A percentile compares a stretch with the other conserved stretches of the same genome.
These are phyloP conservation scores for Farysia itapuensis DNA, from an alignment of 1,284 basidiomycete genomes.

Conservation along the genomic window DNA sequence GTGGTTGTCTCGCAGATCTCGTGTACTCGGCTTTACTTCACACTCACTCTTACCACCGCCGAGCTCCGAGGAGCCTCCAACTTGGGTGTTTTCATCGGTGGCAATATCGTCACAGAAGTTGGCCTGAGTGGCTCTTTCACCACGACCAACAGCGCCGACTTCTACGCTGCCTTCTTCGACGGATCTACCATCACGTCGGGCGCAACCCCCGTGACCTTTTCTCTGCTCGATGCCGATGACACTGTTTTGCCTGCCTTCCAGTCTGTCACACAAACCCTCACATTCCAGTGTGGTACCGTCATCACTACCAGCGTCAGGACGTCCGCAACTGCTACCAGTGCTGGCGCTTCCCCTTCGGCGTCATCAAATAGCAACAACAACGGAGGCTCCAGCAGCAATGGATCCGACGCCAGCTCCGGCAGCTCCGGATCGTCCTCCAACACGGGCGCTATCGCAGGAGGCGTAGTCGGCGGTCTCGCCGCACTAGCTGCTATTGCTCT, in stretches of 20 bases:
- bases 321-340: constrained; percentile 4
- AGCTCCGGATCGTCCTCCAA: constrained; percentile 25
- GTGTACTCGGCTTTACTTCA: constrained; percentile 18
- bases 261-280: constrained; percentile 12
- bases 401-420: constrained; percentile 1
- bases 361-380: not conserved
- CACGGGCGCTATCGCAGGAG: constrained; percentile 39
- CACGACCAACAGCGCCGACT: constrained; percentile 9
- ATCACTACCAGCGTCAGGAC: constrained; percentile 11
- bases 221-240: constrained; percentile 13
- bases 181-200: constrained; percentile 10
- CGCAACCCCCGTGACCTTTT: constrained; percentile 12
- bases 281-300: constrained; percentile 27
- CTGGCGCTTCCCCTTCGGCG: not conserved
- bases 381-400: not conserved
- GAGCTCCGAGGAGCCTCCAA: constrained; percentile 5
- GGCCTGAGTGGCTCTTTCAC: constrained; percentile 10
- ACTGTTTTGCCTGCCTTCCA: constrained; percentile 4
- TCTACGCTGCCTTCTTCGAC: constrained; percentile 13
- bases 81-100: constrained; percentile 10
- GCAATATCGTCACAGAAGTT: constrained; percentile 11
- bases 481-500: constrained; percentile 16
- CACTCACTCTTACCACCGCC: constrained; percentile 9
- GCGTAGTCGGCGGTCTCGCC: constrained; percentile 34
- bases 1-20: constrained; percentile 18